Evolutionary conservation across 306 rosid species (phyloP).

Genomic region (Lathyrus tuberosus): DNA sequence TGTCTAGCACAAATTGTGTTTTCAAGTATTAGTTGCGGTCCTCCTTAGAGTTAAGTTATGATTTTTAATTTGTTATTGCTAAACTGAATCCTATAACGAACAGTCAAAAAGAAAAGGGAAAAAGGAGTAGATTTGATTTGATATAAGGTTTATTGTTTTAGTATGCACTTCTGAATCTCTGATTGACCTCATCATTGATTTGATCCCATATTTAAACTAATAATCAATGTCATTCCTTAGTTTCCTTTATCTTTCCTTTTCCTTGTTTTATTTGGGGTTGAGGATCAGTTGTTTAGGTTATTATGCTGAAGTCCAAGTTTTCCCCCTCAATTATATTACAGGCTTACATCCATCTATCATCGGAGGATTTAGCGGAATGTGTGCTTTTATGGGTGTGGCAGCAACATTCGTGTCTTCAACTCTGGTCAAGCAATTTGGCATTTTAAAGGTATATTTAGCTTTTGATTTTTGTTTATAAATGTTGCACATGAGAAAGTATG

Average conservation of each 20-base stretch:
- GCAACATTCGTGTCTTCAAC: constrained; percentile 91
- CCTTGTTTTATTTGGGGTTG: neutral
- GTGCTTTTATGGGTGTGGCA: constrained; percentile 96
- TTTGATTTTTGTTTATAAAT: neutral
- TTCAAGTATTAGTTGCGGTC: constrained; percentile 1
- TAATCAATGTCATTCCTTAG: neutral
- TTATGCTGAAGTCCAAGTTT: constrained; percentile 17
- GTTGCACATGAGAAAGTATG: neutral
- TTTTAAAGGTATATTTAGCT: constrained; percentile 67
- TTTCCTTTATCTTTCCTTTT: constrained; percentile 7
- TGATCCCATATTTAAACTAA: constrained; percentile 22
- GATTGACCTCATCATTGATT: neutral
- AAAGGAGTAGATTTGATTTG: constrained; percentile 20
- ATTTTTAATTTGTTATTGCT: constrained; percentile 13
- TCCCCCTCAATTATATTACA: constrained; percentile 42
- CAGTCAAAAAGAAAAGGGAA: constrained; percentile 16
- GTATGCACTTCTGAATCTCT: neutral
- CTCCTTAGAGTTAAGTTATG: neutral
- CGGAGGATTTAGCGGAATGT: constrained; percentile 89
- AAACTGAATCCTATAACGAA: constrained; percentile 22
- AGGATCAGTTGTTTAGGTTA: neutral
- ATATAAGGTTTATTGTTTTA: constrained; percentile 7
- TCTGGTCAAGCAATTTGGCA: constrained; percentile 77
- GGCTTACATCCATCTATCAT: constrained; percentile 84
- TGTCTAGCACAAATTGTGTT: constrained; percentile 9